phyloP scores from a whole-genome alignment of 202 grass and related monocot species.

The Schoenoplectus triqueter region DNA sequence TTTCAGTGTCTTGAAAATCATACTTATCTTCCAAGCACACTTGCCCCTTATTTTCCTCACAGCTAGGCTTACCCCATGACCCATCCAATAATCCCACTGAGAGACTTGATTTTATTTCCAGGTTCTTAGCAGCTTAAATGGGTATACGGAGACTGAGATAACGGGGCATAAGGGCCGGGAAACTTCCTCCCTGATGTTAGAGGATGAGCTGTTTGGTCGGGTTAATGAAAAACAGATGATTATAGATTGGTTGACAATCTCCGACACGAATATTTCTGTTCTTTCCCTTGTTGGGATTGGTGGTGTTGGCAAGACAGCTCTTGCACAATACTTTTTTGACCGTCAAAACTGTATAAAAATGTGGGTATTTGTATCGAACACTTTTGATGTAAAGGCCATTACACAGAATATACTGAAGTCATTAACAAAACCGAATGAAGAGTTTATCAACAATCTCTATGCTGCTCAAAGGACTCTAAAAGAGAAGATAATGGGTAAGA shows the following conservation, averaged over 20 bases:
- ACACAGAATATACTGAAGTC: slow-evolving; percentile 32
- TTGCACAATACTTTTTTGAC: slow-evolving; percentile 37
- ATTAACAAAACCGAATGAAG: not conserved
- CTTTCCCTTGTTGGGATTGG: slow-evolving; percentile 28
- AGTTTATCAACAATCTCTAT: not conserved
- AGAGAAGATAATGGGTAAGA: not conserved
- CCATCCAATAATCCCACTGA: not conserved
- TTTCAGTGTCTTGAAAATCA: not conserved
- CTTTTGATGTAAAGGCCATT: slow-evolving; percentile 32
- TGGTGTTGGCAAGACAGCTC: slow-evolving; percentile 38
- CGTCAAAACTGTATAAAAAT: slow-evolving; percentile 9
- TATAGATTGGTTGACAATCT: not conserved
- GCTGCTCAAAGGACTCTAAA: slow-evolving; percentile 15
- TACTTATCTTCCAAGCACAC: not conserved
- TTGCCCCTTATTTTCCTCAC: not conserved
- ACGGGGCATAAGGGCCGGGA: not conserved
- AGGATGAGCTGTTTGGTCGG: slow-evolving; percentile 16
- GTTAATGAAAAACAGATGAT: not conserved
- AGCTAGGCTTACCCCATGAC: not conserved
- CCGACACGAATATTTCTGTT: not conserved
- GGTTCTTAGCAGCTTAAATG: not conserved
- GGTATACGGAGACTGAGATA: not conserved
- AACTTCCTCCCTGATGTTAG: not conserved
- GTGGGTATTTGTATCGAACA: slow-evolving; percentile 37
- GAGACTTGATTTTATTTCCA: not conserved